phyloP scores from a whole-genome alignment of 441 rosid genomes.

The Mallotus repandus region DNA sequence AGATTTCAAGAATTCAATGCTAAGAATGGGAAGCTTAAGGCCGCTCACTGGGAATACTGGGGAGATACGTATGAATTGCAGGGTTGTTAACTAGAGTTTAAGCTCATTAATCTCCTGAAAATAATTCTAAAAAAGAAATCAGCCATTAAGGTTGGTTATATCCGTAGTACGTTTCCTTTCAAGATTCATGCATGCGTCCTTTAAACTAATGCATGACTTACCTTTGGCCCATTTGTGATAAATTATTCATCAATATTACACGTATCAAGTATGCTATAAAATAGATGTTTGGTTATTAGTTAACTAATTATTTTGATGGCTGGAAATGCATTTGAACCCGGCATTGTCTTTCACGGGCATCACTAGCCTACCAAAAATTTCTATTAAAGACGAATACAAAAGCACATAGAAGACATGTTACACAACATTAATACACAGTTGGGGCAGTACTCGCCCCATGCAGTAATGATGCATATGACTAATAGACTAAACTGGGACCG shows the following conservation, averaged over 20 bases:
- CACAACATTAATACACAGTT: neutral
- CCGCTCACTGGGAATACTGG: slow-evolving; percentile 29
- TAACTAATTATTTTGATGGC: neutral
- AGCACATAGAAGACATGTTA: neutral
- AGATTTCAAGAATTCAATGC: slow-evolving; percentile 66
- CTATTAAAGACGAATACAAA: neutral
- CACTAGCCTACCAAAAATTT: neutral
- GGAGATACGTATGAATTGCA: slow-evolving; percentile 52
- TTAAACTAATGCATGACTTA: too few species aligned
- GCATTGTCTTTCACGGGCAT: neutral
- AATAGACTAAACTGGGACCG: slow-evolving; percentile 18
- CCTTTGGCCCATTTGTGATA: too few species aligned
- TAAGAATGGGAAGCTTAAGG: slow-evolving; percentile 60
- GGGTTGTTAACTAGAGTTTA: slow-evolving; percentile 34
- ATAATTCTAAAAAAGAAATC: too few species aligned
- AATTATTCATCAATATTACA: too few species aligned
- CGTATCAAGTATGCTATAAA: too few species aligned
- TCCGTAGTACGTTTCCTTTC: too few species aligned
- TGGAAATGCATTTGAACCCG: neutral
- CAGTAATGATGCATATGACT: slow-evolving; percentile 1
- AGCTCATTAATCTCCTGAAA: neutral
- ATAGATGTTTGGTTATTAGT: too few species aligned
- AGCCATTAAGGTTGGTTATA: too few species aligned
- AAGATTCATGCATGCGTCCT: too few species aligned
- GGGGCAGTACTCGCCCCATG: neutral